Base-by-base conservation (phyloP, 1,284 basidiomycete genomes). In the Cutaneotrichosporon curvatum region DNA sequence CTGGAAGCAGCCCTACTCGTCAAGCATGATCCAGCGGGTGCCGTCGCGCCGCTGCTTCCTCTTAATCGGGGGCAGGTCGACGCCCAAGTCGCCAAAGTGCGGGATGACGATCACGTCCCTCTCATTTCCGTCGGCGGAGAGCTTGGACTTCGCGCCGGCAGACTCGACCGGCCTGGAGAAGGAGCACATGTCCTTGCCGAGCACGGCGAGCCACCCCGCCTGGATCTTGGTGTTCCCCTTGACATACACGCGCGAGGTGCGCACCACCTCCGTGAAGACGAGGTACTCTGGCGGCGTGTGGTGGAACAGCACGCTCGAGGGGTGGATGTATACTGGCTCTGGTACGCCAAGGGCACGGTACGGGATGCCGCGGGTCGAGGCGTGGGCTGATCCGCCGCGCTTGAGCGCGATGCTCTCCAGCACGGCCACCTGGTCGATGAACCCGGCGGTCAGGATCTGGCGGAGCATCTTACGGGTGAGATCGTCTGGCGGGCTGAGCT, bases 341-440 rank as follows among this genome's bases (percentile, higher is more conserved):
- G 76, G 60, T 30, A 96, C 78, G 4, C 87, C 87, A 38, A 92
- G 68, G 0, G 90, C 86, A 49, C 79, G 80, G 70, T 98, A 99
- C 0, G 90, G 76, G 8, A 98, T 81, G 14, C 84, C 83, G 51
- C 82, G 83, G 0, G 84, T 80, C 15, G 82, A 87, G 7, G 82
- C 76, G 68, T 80, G 85, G 58, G 87, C 82, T 1, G 61, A 56
- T n/a, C 76, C 73, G 9, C 55, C 53, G 43, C 57, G 53, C 51
- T 79, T 79, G 36, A 81, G 76, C 10, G 84, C 77, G 37, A 89
- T 68, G 62, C 97, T 92, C 60, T 89, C 90, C 16, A 95, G 82
- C 19, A 94, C 80, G 14, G 95, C 95, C 3, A 97, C 81, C 67
- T 96, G 91, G 70, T 99, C 94, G 58, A 97, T 87, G 72, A 95